Percentiles rank a stretch among this genome's conserved stretches.
Conservation (phyloP, 352 stramenopile genomes). For the Phytophthora megakarya region DNA sequence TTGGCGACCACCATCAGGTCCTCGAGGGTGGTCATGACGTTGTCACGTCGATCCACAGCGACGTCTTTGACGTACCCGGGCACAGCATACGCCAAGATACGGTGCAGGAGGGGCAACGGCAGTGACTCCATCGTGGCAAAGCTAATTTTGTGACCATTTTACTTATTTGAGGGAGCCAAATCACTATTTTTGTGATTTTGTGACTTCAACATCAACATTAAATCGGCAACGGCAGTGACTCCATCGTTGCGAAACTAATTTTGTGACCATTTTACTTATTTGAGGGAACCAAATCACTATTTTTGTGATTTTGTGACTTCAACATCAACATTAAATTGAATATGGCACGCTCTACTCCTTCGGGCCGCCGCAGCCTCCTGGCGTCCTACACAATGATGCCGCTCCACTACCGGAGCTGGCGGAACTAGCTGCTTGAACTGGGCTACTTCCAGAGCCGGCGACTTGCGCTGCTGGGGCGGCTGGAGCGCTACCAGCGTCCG, state of each 20-base stretch:
- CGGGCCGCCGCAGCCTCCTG: not conserved
- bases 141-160: no score
- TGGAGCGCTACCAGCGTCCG: not conserved
- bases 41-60: not conserved
- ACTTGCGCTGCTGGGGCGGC: not conserved
- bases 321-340: not conserved
- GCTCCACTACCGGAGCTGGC: not conserved
- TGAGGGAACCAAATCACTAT: no score
- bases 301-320: no score
- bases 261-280: no score
- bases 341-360: not conserved
- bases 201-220: no score
- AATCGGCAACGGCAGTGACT: conserved; percentile 19
- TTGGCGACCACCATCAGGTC: conserved; percentile 33
- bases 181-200: no score
- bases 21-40: conserved; percentile 8
- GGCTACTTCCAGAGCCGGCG: not conserved
- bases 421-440: not conserved
- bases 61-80: conserved; percentile 18
- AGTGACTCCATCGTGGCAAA: conserved; percentile 16
- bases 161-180: no score
- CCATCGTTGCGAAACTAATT: conserved; percentile 8
- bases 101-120: conserved; percentile 28
- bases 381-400: not conserved
- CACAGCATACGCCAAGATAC: conserved; percentile 36